Base-by-base conservation (phyloP, 1,284 basidiomycete species). In the Erythrobasidium hasegawianum region DNA sequence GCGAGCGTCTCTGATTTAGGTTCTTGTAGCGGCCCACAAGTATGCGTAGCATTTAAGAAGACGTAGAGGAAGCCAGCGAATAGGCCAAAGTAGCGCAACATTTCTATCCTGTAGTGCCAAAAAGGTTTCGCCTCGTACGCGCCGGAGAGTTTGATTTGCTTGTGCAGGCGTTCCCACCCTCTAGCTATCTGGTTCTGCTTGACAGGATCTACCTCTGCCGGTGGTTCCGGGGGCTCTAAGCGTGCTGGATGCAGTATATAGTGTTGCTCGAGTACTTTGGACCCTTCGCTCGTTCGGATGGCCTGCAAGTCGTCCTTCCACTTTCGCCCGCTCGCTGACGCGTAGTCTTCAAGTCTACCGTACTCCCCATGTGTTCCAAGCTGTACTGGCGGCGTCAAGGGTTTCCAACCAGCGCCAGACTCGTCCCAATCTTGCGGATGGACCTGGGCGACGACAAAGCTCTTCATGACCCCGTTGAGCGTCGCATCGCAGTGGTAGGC, bases 361-460 rank as follows among this genome's bases (percentile, higher is more conserved):
- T 47, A 65, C 41, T 81, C 83, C 41, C 81, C 79, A 22, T 88
- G 82, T 84, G 91, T 88, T 24, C 94, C 95, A 0, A 87, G 83
- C 79, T 88, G 86, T 70, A 97, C 83, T 1, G 95, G 96, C 26
- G 96, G 95, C 0, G 92, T 82, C 49, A 97, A 82, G 14, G 94
- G 89, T 40, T 79, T 77, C 89, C 92, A 97, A 3, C 83, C 79
- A 40, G 81, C 57, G 45, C 49, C 29, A n/a, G n/a, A 7, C 1
- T 69, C 64, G 75, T 39, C 79, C 68, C 74, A 76, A 43, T 78
- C 81, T 10, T 79, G 77, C 41, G 83, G 75, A 64, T 86, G 82
- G 18, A 97, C 86, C 24, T 81, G 81, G 13, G 87, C 95, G 29
- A 96, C 81, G 53, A 85, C 83, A 77, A 88, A 97, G 33, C 82